Evolutionary conservation across 2,329 filamentous ascomycete genomes (phyloP), one percentile per base, ranked within the genome.

Genomic region (Diaporthe citri): DNA sequence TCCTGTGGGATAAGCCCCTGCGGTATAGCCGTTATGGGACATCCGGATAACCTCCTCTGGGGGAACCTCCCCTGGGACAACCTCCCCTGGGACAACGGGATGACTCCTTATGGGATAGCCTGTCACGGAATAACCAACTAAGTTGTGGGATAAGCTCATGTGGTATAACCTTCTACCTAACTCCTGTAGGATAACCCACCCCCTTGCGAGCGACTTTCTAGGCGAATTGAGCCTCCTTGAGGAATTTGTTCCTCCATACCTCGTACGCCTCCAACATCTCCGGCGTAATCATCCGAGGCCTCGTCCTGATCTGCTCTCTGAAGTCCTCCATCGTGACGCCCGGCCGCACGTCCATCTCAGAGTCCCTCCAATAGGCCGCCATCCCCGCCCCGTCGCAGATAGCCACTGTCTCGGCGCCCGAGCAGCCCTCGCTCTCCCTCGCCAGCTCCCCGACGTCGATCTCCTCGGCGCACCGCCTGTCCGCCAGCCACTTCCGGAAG

Each of bases 361-460:
- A 78, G 12, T 78, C 80, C 55, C 81, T 76, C 73, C 85, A 85
- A 72, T 85, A 82, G 17, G 87, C 88, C 7, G 85, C 83, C 70
- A 85, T 81, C 6, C 85, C 86, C 0, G 86, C 87, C 71, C 83
- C 82, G 46, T 85, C 84, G 78, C 88, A 90, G 4, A 90, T 87
- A 6, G 86, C 86, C 74, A 87, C 85, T 75, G 98, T 90, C 84
- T 98, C 96, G 0, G 96, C 95, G 3, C 96, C 96, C 2, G 95
- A 97, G 82, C 94, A 95, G 0, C 95, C 95, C 10, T 95, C 93
- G 0, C 93, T 93, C 62, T 86, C 83, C 22, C 82, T 80, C 7
- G 94, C 94, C 41, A 97, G 84, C 66, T 87, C 85, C 0, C 88
- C 84, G 12, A 95, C 82, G 80, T 95, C 90, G 20, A 97, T 90